Percentiles rank a stretch among this genome's conserved stretches.
Conservation (phyloP, 208 protist genomes). For the Crithidia thermophila region DNA sequence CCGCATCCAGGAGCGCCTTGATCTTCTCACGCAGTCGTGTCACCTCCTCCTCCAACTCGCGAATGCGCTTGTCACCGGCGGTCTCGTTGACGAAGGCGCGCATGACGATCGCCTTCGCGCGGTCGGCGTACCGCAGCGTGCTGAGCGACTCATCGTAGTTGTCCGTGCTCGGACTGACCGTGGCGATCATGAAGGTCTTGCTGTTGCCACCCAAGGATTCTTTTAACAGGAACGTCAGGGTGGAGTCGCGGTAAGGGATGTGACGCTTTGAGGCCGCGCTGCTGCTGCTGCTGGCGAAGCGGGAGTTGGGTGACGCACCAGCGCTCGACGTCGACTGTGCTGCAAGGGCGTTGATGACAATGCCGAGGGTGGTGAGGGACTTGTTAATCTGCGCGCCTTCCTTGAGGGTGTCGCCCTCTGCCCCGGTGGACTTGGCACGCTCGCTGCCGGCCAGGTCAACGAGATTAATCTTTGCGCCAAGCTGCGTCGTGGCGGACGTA, state of each 20-base stretch:
- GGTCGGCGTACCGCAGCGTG: conserved; percentile 92
- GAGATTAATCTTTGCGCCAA: conserved; percentile 85
- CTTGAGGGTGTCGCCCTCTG: conserved; percentile 70
- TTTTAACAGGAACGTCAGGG: conserved; percentile 87
- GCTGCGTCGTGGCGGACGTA: conserved; percentile 47
- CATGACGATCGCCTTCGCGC: conserved; percentile 91
- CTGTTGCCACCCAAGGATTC: conserved; percentile 92
- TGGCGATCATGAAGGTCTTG: conserved; percentile 93
- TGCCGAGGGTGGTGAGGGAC: conserved; percentile 87
- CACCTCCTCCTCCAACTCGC: conserved; percentile 87
- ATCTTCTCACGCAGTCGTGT: conserved; percentile 67
- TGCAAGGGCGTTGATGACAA: conserved; percentile 92
- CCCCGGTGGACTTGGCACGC: conserved; percentile 79
- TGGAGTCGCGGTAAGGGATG: conserved; percentile 88
- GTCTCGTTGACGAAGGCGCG: conserved; percentile 90
- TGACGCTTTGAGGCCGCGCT: conserved; percentile 30
- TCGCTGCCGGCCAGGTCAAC: conserved; percentile 95
- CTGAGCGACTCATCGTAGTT: conserved; percentile 90
- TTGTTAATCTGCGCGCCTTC: conserved; percentile 93
- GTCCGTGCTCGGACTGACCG: conserved; percentile 70
- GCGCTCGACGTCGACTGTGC: conserved; percentile 36
- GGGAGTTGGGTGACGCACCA: neutral
- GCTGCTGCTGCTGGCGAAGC: too few relatives aligned
- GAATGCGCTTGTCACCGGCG: conserved; percentile 82
- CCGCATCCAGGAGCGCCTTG: conserved; percentile 36